phyloP scores from a whole-genome alignment of 2,329 filamentous ascomycete species.

The Didymellaceae sp. region DNA sequence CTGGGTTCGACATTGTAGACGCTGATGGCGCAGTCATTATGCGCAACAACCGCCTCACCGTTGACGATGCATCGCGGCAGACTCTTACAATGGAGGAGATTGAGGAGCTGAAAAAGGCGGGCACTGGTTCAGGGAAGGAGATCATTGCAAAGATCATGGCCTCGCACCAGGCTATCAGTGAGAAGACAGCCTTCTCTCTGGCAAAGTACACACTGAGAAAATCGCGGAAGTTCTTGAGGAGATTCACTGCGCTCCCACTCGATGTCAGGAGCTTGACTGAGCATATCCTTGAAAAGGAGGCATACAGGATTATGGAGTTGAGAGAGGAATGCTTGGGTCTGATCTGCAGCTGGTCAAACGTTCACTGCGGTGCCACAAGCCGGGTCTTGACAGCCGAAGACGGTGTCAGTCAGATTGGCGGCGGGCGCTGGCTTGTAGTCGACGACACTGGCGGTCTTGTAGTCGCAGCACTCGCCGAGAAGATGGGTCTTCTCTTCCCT shows the following conservation, averaged over 20 bases:
- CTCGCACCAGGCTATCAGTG: slow-evolving; percentile 85
- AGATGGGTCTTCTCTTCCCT: slow-evolving; percentile 80
- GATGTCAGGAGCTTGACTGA: slow-evolving; percentile 78
- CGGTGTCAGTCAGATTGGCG: slow-evolving; percentile 48
- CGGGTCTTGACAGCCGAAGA: slow-evolving; percentile 38
- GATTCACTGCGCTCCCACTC: slow-evolving; percentile 84
- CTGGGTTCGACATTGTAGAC: slow-evolving; percentile 55
- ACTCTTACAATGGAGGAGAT: slow-evolving; percentile 76
- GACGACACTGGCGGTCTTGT: slow-evolving; percentile 87
- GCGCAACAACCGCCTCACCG: slow-evolving; percentile 68
- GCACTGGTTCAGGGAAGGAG: slow-evolving; percentile 80
- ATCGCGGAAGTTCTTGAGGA: slow-evolving; percentile 87
- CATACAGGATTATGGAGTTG: slow-evolving; percentile 81
- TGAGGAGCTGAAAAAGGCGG: slow-evolving; percentile 73
- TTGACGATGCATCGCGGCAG: slow-evolving; percentile 73
- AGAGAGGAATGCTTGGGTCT: slow-evolving; percentile 83
- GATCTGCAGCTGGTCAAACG: slow-evolving; percentile 87
- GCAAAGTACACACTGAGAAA: slow-evolving; percentile 97
- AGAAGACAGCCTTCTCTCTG: slow-evolving; percentile 92
- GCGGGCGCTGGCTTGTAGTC: slow-evolving; percentile 78
- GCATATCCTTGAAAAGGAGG: slow-evolving; percentile 82
- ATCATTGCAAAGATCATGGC: slow-evolving; percentile 92
- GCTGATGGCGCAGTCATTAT: slow-evolving; percentile 58
- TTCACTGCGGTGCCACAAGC: slow-evolving; percentile 70
- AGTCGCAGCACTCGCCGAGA: slow-evolving; percentile 83